Conservation (phyloP, 768 basidiomycete genomes). For the Pleurotus eryngii region DNA sequence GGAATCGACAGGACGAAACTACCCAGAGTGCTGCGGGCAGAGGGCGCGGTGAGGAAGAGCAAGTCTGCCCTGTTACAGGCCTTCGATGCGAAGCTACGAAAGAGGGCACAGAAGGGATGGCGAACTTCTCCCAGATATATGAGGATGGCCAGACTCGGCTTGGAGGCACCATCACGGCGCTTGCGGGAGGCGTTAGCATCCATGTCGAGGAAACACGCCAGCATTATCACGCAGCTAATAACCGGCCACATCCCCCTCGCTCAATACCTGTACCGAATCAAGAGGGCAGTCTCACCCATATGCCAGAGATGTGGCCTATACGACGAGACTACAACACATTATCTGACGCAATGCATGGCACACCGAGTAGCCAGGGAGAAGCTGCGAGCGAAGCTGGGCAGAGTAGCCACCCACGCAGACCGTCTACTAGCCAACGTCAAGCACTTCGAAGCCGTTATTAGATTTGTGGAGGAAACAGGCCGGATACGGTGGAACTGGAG, state of each 20-base stretch:
- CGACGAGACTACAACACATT: slow-evolving; percentile 8
- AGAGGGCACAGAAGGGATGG: neutral
- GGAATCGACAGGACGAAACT: neutral
- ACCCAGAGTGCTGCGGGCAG: neutral
- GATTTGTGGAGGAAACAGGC: neutral
- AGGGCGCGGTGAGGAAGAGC: neutral
- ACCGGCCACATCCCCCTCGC: slow-evolving; percentile 8
- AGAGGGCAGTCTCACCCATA: neutral
- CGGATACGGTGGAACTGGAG: neutral
- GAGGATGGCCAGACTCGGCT: neutral
- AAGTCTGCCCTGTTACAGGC: neutral
- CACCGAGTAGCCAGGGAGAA: neutral
- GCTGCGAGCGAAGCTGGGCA: neutral
- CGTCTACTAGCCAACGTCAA: neutral
- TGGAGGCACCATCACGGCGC: neutral
- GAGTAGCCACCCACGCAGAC: neutral
- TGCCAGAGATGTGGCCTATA: slow-evolving; percentile 4
- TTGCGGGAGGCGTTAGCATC: neutral
- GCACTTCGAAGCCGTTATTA: neutral
- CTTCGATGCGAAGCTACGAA: neutral
- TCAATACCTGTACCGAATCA: slow-evolving; percentile 8
- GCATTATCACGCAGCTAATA: slow-evolving; percentile 6
- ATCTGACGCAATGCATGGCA: neutral
- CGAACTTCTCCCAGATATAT: neutral
- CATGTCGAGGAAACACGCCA: neutral